These are phyloP conservation scores for Castanea sativa DNA, from an alignment of 306 rosid species.

Conservation along the genomic window DNA sequence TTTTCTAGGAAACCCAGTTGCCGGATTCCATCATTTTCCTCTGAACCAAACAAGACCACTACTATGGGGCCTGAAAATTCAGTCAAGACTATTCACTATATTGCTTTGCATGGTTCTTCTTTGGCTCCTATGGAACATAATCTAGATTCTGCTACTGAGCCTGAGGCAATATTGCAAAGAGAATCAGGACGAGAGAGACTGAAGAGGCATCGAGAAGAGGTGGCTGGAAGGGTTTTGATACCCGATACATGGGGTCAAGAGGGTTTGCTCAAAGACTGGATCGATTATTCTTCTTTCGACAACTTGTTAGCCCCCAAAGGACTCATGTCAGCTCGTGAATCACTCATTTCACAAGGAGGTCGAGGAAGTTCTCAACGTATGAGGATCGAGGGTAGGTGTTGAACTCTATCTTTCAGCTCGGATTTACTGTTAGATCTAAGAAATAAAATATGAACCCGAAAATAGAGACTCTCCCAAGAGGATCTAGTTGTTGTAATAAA, in stretches of 20 bases:
- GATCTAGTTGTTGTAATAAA: too few relatives aligned
- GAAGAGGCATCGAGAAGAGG: constrained; percentile 61
- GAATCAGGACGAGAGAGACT: constrained; percentile 48
- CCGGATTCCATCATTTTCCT: constrained; percentile 16
- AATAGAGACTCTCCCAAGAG: too few relatives aligned
- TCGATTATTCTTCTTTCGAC: constrained; percentile 53
- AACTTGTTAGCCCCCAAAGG: constrained; percentile 47
- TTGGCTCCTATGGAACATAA: too few relatives aligned
- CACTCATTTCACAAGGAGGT: constrained; percentile 51
- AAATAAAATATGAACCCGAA: too few relatives aligned
- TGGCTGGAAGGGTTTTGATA: constrained; percentile 39
- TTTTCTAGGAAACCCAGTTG: constrained; percentile 2
- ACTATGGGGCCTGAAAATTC: not conserved
- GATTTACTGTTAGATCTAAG: too few relatives aligned
- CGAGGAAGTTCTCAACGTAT: constrained; percentile 33
- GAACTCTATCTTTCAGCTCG: not conserved
- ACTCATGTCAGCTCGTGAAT: constrained; percentile 60
- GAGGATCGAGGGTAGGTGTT: constrained; percentile 42
- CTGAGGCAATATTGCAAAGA: not conserved
- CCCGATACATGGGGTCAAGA: constrained; percentile 71
- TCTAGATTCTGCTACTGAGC: too few relatives aligned
- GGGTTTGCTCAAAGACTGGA: constrained; percentile 53
- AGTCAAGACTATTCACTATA: too few relatives aligned
- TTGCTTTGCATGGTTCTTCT: too few relatives aligned
- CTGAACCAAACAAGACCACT: constrained; percentile 23